These are phyloP conservation scores for Encephalitozoon intestinalis DNA, from an alignment of 371 early-diverging fungal species.

Conservation along the genomic window DNA sequence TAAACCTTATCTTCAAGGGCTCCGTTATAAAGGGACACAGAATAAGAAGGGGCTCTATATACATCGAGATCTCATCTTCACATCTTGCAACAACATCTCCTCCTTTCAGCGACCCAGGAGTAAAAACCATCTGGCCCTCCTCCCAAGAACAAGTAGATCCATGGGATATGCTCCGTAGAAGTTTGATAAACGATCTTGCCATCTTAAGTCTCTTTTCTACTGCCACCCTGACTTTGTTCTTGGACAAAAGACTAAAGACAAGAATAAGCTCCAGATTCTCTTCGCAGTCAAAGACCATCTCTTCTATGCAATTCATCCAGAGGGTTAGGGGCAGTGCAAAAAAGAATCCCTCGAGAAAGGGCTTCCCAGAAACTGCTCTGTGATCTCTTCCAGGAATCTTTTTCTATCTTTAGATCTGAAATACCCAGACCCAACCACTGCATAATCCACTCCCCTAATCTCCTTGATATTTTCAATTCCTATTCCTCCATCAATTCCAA, in stretches of 20 bases:
- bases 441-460: conserved; percentile 81
- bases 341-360: neutral
- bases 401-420: conserved; percentile 64
- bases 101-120: conserved; percentile 31
- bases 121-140: neutral
- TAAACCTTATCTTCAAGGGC: conserved; percentile 69
- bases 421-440: conserved; percentile 89
- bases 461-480: conserved; percentile 71
- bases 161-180: neutral
- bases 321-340: neutral
- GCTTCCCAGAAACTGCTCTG: neutral
- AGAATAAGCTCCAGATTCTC: conserved; percentile 9
- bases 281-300: neutral
- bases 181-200: neutral
- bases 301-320: neutral
- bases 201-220: neutral
- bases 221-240: neutral
- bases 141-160: neutral
- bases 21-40: conserved; percentile 80
- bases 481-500: conserved; percentile 93
- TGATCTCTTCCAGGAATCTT: neutral
- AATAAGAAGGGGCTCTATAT: conserved; percentile 72
- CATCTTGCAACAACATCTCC: conserved; percentile 6
- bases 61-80: conserved; percentile 26
- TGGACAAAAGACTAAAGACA: neutral